Evolutionary conservation across 305 asterid genomes (phyloP).

Genomic region (Euphrasia arctica): DNA sequence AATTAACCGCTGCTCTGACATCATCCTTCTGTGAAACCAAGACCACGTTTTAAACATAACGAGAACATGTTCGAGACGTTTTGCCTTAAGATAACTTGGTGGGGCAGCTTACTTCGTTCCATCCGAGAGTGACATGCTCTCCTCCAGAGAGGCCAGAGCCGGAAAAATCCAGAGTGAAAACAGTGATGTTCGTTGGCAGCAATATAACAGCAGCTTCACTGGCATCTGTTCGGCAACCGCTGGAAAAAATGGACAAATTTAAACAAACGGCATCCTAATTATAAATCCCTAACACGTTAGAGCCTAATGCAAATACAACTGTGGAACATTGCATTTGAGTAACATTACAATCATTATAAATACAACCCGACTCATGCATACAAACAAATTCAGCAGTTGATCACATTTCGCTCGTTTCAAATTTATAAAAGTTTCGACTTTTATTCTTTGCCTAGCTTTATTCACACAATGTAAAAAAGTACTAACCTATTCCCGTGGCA

Average conservation of each 20-base stretch:
- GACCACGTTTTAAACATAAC: neutral
- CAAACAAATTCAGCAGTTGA: too few relatives aligned
- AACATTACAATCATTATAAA: neutral
- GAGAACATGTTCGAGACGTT: too few relatives aligned
- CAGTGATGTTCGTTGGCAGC: conserved; percentile 68
- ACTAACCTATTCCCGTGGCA: conserved; percentile 91
- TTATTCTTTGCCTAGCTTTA: neutral
- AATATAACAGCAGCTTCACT: conserved; percentile 90
- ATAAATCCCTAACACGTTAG: too few relatives aligned
- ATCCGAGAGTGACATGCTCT: conserved; percentile 75
- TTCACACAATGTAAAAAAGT: neutral
- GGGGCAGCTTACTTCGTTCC: conserved; percentile 67
- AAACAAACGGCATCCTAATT: too few relatives aligned
- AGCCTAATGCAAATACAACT: too few relatives aligned
- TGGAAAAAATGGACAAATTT: conserved; percentile 24
- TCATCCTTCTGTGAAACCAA: conserved; percentile 64
- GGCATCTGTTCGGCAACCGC: conserved; percentile 92
- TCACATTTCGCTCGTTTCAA: too few relatives aligned
- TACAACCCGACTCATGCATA: neutral
- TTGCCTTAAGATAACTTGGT: neutral
- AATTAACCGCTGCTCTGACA: conserved; percentile 68
- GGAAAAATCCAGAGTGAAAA: conserved; percentile 79
- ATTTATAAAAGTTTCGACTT: neutral
- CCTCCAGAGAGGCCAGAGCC: conserved; percentile 94
- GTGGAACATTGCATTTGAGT: neutral